phyloP scores from a whole-genome alignment of 2,329 filamentous ascomycete genomes.

The Talaromyces sp. region DNA sequence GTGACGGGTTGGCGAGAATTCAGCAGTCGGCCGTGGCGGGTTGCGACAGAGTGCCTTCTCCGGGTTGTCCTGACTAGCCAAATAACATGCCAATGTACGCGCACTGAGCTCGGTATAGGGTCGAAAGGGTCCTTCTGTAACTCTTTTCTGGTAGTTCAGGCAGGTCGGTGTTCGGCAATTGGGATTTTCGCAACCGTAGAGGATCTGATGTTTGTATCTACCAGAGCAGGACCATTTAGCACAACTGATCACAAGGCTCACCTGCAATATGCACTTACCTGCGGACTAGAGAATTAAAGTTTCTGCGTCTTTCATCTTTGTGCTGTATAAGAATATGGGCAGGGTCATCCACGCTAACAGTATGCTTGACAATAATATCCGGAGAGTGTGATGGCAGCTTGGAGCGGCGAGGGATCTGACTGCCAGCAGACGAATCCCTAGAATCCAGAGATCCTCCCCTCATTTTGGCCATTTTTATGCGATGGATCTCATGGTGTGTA shows the following conservation, averaged over 20 bases:
- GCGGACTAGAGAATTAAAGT: conserved; percentile 59
- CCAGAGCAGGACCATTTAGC: background rate
- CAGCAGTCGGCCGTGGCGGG: conserved; percentile 25
- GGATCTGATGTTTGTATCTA: conserved; percentile 76
- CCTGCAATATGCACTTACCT: conserved; percentile 45
- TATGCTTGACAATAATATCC: conserved; percentile 36
- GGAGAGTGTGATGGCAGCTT: conserved; percentile 40
- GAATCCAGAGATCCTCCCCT: conserved; percentile 26
- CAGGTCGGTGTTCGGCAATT: conserved; percentile 72
- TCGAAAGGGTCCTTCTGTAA: conserved; percentile 64
- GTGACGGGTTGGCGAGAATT: conserved; percentile 24
- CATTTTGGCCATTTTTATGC: conserved; percentile 38
- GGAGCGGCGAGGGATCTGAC: conserved; percentile 21
- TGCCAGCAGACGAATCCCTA: conserved; percentile 7
- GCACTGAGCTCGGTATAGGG: conserved; percentile 78
- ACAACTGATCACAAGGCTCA: conserved; percentile 4
- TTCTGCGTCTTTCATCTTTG: conserved; percentile 36
- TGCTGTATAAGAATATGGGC: conserved; percentile 34
- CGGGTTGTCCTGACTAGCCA: conserved; percentile 75
- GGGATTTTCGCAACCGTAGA: conserved; percentile 67
- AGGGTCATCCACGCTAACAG: conserved; percentile 35
- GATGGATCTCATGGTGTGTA: background rate
- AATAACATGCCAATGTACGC: conserved; percentile 70
- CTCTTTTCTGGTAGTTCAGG: conserved; percentile 68
- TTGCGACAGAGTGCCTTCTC: conserved; percentile 63